These are phyloP conservation scores for Quercus cerris DNA, from an alignment of 306 rosid genomes.

Conservation along the genomic window DNA sequence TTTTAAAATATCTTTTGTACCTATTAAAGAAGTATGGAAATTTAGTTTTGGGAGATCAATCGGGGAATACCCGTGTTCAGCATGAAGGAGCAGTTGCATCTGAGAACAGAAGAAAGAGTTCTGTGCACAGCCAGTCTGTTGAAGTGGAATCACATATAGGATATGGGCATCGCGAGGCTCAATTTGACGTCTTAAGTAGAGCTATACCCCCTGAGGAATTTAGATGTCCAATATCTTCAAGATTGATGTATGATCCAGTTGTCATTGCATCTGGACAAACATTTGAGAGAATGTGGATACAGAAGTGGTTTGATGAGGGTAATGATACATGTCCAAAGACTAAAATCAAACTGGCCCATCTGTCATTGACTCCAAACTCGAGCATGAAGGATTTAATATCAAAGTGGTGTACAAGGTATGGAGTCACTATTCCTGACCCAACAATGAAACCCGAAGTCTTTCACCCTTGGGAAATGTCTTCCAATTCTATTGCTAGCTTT, in stretches of 20 bases:
- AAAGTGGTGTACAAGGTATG: constrained; percentile 60
- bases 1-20: constrained; percentile 56
- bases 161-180: constrained; percentile 21
- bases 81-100: constrained; percentile 25
- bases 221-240: constrained; percentile 68
- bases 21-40: constrained; percentile 51
- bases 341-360: constrained; percentile 36
- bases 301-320: constrained; percentile 84
- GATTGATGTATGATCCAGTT: constrained; percentile 90
- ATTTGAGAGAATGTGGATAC: constrained; percentile 82
- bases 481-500: constrained; percentile 65
- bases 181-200: constrained; percentile 30
- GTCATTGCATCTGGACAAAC: constrained; percentile 77
- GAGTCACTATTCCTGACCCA: constrained; percentile 60
- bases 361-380: constrained; percentile 53
- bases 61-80: constrained; percentile 20
- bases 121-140: constrained; percentile 20
- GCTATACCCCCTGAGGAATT: constrained; percentile 58
- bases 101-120: constrained; percentile 31
- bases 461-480: constrained; percentile 46
- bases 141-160: constrained; percentile 20
- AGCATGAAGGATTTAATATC: constrained; percentile 63
- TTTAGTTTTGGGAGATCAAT: constrained; percentile 34
- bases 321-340: constrained; percentile 71
- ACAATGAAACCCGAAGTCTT: constrained; percentile 31